Evolutionary conservation across 768 basidiomycete genomes (phyloP).

Genomic region (Mycena epipterygia): DNA sequence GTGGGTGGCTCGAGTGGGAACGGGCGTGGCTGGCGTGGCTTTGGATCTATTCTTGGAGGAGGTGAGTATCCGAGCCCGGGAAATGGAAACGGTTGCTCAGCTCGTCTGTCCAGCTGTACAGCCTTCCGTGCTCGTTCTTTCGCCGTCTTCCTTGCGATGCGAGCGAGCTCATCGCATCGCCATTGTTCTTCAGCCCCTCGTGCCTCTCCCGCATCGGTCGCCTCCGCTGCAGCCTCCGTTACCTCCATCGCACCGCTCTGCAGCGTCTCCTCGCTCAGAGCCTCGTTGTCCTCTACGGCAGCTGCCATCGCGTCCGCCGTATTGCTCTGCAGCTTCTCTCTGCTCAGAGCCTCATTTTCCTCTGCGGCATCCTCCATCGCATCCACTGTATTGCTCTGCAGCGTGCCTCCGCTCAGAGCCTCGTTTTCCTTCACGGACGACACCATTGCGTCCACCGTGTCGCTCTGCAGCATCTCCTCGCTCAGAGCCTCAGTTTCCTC

Average conservation of each 20-base stretch:
- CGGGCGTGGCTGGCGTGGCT: not conserved
- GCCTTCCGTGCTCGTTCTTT: conserved; percentile 2
- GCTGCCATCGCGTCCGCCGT: not conserved
- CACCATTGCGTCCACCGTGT: no score
- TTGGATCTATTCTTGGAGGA: not conserved
- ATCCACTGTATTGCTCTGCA: not conserved
- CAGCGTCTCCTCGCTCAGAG: not conserved
- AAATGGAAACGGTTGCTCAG: conserved; percentile 24
- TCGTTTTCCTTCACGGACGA: not conserved
- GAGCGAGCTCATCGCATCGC: not conserved
- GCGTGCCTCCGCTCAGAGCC: not conserved
- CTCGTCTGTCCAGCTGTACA: conserved; percentile 15
- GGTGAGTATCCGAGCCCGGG: conserved; percentile 29
- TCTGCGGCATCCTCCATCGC: not conserved
- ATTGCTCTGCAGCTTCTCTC: no score
- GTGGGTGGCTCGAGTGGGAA: not conserved
- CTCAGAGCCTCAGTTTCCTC: no score
- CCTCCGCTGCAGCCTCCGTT: not conserved
- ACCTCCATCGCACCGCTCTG: not conserved
- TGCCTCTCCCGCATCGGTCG: not conserved
- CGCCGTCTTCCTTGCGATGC: not conserved
- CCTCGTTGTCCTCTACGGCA: no score
- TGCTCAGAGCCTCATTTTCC: no score
- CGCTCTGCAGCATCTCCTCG: no score
- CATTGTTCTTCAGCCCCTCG: not conserved